phyloP scores from a whole-genome alignment of 441 rosid genomes.

The Flueggea neowawraea region DNA sequence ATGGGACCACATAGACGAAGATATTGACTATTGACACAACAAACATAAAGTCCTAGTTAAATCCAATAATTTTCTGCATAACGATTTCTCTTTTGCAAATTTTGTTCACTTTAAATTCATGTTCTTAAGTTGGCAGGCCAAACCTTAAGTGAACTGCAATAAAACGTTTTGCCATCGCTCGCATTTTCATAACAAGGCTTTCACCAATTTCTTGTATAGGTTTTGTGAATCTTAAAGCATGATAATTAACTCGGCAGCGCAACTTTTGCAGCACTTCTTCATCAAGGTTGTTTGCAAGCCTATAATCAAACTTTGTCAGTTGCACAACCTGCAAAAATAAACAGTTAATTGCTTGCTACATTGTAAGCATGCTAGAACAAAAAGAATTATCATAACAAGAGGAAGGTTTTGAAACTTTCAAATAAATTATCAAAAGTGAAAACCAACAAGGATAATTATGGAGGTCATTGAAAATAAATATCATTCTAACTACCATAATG shows the following conservation, averaged over 20 bases:
- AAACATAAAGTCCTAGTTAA: neutral
- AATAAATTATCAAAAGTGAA: neutral
- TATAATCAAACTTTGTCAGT: constrained; percentile 94
- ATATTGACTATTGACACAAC: too few species aligned
- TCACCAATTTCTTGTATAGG: constrained; percentile 79
- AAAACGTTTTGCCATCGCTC: constrained; percentile 68
- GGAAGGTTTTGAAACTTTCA: neutral
- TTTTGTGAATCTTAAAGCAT: constrained; percentile 85
- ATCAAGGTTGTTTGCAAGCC: constrained; percentile 88
- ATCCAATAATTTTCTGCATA: neutral
- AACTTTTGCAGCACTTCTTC: constrained; percentile 79
- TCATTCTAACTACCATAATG: constrained; percentile 8
- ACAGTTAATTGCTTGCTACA: neutral
- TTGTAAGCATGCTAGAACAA: neutral
- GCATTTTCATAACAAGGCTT: constrained; percentile 73
- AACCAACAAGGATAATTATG: neutral
- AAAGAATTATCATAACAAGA: too few species aligned
- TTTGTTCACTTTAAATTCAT: too few species aligned
- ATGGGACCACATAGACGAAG: too few species aligned
- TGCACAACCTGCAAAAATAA: constrained; percentile 76
- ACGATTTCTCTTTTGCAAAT: neutral
- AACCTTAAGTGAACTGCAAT: constrained; percentile 94
- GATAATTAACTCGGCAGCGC: constrained; percentile 94
- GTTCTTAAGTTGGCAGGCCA: constrained; percentile 1
- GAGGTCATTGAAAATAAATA: neutral